Percentiles rank a stretch among this genome's conserved stretches.
Conservation (phyloP, 148 eudicot species). For the Silene conica region DNA sequence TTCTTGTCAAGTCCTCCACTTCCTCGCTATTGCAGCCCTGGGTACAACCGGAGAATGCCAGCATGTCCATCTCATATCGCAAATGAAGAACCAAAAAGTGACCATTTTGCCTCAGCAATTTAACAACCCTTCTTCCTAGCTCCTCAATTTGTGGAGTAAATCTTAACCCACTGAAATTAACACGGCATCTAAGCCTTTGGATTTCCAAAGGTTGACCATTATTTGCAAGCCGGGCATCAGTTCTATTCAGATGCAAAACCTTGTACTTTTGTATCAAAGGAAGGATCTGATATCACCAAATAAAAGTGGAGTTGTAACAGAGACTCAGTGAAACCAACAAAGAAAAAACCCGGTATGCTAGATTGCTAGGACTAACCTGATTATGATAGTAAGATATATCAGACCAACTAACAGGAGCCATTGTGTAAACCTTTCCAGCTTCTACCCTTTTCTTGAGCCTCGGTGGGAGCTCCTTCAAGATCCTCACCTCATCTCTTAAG, state of each 20-base stretch:
- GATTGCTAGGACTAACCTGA: constrained; percentile 44
- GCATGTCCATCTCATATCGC: constrained; percentile 95
- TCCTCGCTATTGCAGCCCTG: constrained; percentile 84
- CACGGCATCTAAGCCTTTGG: constrained; percentile 84
- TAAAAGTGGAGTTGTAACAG: constrained; percentile 3
- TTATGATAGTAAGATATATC: constrained; percentile 75
- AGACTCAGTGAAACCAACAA: neutral
- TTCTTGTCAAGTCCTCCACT: constrained; percentile 78
- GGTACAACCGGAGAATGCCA: constrained; percentile 90
- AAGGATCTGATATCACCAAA: constrained; percentile 57
- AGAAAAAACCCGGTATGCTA: neutral
- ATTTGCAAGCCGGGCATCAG: constrained; percentile 91
- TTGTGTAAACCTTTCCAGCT: constrained; percentile 53
- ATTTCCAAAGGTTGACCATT: constrained; percentile 68
- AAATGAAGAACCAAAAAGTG: constrained; percentile 90
- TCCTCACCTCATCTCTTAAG: constrained; percentile 84
- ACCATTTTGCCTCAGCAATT: constrained; percentile 64
- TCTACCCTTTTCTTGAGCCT: constrained; percentile 76
- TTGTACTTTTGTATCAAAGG: constrained; percentile 74
- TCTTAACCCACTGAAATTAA: constrained; percentile 62
- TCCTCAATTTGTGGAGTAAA: constrained; percentile 89
- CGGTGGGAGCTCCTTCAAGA: constrained; percentile 81
- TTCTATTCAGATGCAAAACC: constrained; percentile 80
- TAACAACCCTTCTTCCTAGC: constrained; percentile 69
- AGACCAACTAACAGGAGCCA: constrained; percentile 97